Percentiles rank a stretch among this genome's conserved stretches.
Evolutionary conservation across 1,139 yeast species (phyloP).

Genomic region (Torulaspora pretoriensis): DNA sequence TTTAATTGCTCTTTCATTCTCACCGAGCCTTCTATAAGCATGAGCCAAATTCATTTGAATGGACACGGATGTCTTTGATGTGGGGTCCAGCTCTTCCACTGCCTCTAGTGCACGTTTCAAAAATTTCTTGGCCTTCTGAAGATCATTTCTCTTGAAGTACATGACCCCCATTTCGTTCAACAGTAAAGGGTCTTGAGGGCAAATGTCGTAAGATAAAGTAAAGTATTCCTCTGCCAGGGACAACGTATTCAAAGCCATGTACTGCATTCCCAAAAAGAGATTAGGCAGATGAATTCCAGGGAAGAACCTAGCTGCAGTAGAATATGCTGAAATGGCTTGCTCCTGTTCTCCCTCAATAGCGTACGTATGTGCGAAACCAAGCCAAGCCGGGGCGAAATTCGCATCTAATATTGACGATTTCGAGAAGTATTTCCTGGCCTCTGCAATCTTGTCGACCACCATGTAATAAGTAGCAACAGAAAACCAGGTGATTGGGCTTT

Average conservation of each 20-base stretch:
- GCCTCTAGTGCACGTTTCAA: conserved; percentile 71
- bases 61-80: conserved; percentile 80
- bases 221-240: conserved; percentile 84
- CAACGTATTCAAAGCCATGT: conserved; percentile 78
- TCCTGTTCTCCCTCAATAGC: conserved; percentile 98
- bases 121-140: conserved; percentile 63
- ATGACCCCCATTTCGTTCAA: conserved; percentile 92
- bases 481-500: conserved; percentile 82
- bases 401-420: conserved; percentile 88
- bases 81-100: conserved; percentile 66
- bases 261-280: conserved; percentile 93
- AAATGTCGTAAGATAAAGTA: conserved; percentile 66
- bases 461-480: conserved; percentile 90
- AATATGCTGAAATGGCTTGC: conserved; percentile 95
- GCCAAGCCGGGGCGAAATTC: conserved; percentile 94
- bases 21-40: conserved; percentile 69
- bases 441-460: conserved; percentile 65
- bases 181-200: conserved; percentile 79
- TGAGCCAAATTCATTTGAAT: conserved; percentile 89
- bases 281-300: conserved; percentile 94
- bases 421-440: conserved; percentile 82
- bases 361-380: conserved; percentile 97
- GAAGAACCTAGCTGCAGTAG: conserved; percentile 88
- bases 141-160: conserved; percentile 69
- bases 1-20: conserved; percentile 60